phyloP scores from a whole-genome alignment of 2,329 filamentous ascomycete species.

The Trichothecium roseum region DNA sequence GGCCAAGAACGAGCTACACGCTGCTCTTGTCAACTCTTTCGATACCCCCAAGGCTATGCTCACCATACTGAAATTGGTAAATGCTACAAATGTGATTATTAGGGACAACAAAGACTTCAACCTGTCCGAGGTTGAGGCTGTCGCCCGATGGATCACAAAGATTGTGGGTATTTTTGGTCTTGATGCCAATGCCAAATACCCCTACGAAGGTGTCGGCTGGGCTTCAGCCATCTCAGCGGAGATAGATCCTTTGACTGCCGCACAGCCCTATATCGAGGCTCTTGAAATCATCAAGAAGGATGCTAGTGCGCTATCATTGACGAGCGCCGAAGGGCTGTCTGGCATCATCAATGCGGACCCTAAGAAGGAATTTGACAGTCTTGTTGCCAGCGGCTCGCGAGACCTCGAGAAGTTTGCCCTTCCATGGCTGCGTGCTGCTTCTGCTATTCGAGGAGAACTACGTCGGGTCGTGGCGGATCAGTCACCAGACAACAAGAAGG shows the following conservation, averaged over 20 bases:
- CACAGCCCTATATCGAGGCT: conserved; percentile 35
- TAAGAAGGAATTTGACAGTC: conserved; percentile 32
- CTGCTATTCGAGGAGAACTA: conserved; percentile 51
- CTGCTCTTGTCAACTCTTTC: conserved; percentile 72
- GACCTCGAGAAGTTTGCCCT: conserved; percentile 43
- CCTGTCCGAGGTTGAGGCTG: conserved; percentile 35
- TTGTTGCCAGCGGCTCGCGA: conserved; percentile 32
- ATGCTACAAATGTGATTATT: conserved; percentile 58
- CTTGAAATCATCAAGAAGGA: conserved; percentile 35
- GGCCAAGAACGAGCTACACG: conserved; percentile 42
- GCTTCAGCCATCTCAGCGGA: conserved; percentile 27
- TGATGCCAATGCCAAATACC: conserved; percentile 46
- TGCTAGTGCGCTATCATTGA: conserved; percentile 34
- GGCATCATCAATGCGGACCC: conserved; percentile 32
- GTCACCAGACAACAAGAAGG: conserved; percentile 48
- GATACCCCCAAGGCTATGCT: conserved; percentile 75
- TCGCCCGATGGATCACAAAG: conserved; percentile 72
- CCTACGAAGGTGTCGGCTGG: conserved; percentile 49
- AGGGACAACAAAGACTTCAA: conserved; percentile 35
- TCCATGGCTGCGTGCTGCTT: conserved; percentile 44
- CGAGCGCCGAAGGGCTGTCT: conserved; percentile 30
- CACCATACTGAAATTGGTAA: conserved; percentile 67
- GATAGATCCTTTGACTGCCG: conserved; percentile 33
- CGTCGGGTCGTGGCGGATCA: conserved; percentile 40
- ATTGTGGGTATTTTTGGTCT: conserved; percentile 81